These are phyloP conservation scores for Sonneratia alba DNA, from an alignment of 345 rosid genomes.

Conservation along the genomic window DNA sequence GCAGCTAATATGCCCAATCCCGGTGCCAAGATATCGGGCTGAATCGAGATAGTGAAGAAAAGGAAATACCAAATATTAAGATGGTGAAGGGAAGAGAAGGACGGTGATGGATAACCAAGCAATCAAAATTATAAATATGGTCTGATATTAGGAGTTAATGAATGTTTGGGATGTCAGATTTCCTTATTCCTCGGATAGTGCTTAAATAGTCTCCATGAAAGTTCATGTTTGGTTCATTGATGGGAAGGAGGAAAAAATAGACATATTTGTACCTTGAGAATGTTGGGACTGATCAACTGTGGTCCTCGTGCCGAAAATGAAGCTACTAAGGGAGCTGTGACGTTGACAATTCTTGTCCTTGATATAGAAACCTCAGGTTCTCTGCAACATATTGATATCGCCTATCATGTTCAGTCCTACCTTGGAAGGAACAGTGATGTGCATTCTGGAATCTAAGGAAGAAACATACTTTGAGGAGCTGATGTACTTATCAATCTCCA, in stretches of 20 bases:
- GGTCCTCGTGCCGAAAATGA: constrained; percentile 86
- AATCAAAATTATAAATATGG: too few relatives aligned
- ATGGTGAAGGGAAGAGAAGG: neutral
- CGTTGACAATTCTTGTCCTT: constrained; percentile 32
- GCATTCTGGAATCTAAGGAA: neutral
- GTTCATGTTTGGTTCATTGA: neutral
- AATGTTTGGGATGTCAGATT: too few relatives aligned
- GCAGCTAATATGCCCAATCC: constrained; percentile 73
- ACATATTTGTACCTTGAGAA: constrained; percentile 48
- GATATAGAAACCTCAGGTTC: constrained; percentile 46
- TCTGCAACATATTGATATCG: constrained; percentile 18
- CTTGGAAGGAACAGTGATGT: neutral
- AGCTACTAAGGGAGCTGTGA: constrained; percentile 45
- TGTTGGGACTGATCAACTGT: constrained; percentile 38
- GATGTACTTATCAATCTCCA: constrained; percentile 46
- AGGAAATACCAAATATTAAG: neutral
- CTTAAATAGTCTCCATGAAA: too few relatives aligned
- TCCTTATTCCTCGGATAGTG: too few relatives aligned
- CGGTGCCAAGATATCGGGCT: constrained; percentile 86
- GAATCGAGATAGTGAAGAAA: constrained; percentile 3
- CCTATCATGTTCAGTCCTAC: neutral
- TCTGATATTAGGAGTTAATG: too few relatives aligned
- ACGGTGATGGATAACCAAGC: neutral
- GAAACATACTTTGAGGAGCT: constrained; percentile 55
- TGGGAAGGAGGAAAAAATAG: neutral